Percentiles rank a stretch among this genome's conserved stretches.
Conservation (phyloP, 495 filamentous ascomycete species). For the Lepraria neglecta region DNA sequence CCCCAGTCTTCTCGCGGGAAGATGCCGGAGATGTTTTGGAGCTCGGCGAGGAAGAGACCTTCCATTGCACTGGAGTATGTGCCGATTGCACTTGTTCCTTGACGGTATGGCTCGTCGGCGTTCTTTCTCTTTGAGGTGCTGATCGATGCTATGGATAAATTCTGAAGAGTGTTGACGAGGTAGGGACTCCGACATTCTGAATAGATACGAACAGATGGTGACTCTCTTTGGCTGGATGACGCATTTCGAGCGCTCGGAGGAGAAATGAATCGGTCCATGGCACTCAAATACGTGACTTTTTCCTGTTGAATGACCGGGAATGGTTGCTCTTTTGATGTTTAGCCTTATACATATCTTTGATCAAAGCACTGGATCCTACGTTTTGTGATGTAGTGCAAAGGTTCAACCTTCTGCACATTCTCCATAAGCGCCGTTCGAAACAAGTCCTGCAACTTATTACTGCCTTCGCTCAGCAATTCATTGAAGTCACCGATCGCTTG, state of each 20-base stretch:
- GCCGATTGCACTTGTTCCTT: constrained; percentile 89
- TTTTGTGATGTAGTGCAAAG: constrained; percentile 90
- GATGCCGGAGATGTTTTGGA: constrained; percentile 76
- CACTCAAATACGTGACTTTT: constrained; percentile 49
- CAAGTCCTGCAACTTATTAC: constrained; percentile 70
- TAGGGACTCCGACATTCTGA: constrained; percentile 81
- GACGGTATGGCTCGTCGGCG: constrained; percentile 67
- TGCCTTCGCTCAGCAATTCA: constrained; percentile 68
- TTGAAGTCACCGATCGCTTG: constrained; percentile 77
- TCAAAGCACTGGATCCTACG: constrained; percentile 42
- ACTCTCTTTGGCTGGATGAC: constrained; percentile 45
- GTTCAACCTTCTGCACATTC: constrained; percentile 70
- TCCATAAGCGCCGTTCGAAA: constrained; percentile 71
- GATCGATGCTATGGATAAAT: constrained; percentile 78
- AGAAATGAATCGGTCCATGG: constrained; percentile 52
- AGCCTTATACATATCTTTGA: constrained; percentile 15
- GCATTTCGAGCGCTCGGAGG: constrained; percentile 46
- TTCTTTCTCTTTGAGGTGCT: constrained; percentile 79
- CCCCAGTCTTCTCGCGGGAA: constrained; percentile 83
- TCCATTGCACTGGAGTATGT: constrained; percentile 85
- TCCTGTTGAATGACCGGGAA: constrained; percentile 58
- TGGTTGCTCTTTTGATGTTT: constrained; percentile 46
- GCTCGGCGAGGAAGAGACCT: constrained; percentile 76
- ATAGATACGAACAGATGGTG: constrained; percentile 68
- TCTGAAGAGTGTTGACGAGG: constrained; percentile 68